Base-by-base conservation (phyloP, 2,329 filamentous ascomycete genomes). In the Xylaria polymorpha region DNA sequence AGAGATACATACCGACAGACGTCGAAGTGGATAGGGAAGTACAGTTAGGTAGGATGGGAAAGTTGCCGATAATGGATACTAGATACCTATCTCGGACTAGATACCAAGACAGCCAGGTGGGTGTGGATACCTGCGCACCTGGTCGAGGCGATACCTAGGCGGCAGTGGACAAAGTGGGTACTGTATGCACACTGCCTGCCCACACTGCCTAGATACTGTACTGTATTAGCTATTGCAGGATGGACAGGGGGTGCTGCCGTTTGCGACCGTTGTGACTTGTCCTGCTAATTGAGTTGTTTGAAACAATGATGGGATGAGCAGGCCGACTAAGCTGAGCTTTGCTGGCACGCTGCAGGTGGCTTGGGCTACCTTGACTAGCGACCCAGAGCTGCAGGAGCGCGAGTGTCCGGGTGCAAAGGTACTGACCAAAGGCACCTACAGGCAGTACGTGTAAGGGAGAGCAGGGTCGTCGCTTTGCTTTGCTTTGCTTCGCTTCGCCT, bases 21-120 rank as follows among this genome's bases (percentile, higher is more conserved):
- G 46, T 29, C 32, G 32, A 43, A 37, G 43, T 53, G 56, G 62
- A 43, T 56, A 29, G 60, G n/a, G 12, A 55, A 29, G 25, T 29
- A 29, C 25, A 29, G 25, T 29, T 29, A 29, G 25, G 56, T 55
- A 61, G 59, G 63, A 65, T 53, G 61, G 39, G 59, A 57, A 50
- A 32, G 58, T 44, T 67, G 64, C 57, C 51, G 67, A 64, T 69
- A 67, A 51, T 64, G 64, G 56, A 61, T 59, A 53, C 50, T 62
- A 29, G 57, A 44, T 68, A 64, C 64, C 67, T 71, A 67, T 69
- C 57, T 70, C 50, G 63, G 66, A 61, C 46, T 39, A 65, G 55
- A 48, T 44, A 61, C 18, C 35, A 35, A 25, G 50, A 29, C 32
- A 25, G 61, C 56, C 39, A 65, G 57, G 57, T 57, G 56, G 66